phyloP scores from a whole-genome alignment of 768 basidiomycete species.

The Clathrus columnatus region DNA sequence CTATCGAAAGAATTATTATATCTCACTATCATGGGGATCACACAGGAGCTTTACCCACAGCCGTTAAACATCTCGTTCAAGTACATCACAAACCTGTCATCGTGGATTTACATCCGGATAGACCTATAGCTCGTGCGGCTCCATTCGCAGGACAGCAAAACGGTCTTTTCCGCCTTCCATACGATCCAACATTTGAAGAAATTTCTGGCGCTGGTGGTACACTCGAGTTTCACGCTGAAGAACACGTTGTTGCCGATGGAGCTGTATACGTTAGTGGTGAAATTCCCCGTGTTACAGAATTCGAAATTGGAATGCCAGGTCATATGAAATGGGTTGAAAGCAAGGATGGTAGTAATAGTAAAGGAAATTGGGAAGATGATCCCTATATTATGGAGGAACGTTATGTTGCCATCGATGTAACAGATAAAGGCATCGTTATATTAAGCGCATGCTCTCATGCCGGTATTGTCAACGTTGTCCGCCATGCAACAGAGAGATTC shows the following conservation, averaged over 20 bases:
- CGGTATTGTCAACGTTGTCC: constrained; percentile 77
- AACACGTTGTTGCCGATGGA: constrained; percentile 56
- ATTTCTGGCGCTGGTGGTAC: constrained; percentile 47
- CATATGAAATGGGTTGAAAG: constrained; percentile 50
- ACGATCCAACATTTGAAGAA: constrained; percentile 64
- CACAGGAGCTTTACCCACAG: constrained; percentile 72
- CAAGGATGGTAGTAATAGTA: constrained; percentile 10
- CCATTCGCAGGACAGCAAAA: constrained; percentile 56
- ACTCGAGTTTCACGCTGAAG: constrained; percentile 46
- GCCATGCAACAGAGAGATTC: constrained; percentile 55
- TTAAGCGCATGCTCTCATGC: constrained; percentile 85
- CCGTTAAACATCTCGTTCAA: constrained; percentile 56
- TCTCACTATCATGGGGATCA: constrained; percentile 41
- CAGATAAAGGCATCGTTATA: constrained; percentile 73
- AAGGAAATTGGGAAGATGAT: constrained; percentile 33
- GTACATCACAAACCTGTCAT: constrained; percentile 35
- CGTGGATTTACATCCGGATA: constrained; percentile 71
- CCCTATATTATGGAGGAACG: constrained; percentile 80
- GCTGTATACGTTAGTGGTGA: constrained; percentile 74
- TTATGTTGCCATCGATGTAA: constrained; percentile 66
- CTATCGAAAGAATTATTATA: constrained; percentile 55
- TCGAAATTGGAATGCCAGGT: constrained; percentile 60
- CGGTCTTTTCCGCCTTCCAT: constrained; percentile 49
- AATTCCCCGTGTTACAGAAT: constrained; percentile 62
- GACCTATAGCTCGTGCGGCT: constrained; percentile 58